Percentiles rank a stretch among this genome's conserved stretches.
These are phyloP conservation scores for Aspergillus heteromorphus DNA, from an alignment of 495 filamentous ascomycete genomes.

Conservation along the genomic window DNA sequence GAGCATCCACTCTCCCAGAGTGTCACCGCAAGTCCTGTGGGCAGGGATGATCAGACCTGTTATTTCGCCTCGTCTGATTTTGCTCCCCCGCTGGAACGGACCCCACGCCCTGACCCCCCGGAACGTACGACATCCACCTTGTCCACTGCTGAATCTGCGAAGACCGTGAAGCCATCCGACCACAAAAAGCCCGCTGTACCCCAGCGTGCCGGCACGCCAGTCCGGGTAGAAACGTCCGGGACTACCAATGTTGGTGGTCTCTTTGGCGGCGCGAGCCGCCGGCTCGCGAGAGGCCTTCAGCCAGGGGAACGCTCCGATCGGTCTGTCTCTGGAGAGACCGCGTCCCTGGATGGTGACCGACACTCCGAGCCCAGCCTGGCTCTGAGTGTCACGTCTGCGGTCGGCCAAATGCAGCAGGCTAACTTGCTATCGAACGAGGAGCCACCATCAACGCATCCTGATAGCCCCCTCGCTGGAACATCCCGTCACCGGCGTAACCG, in stretches of 20 bases:
- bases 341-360: slow-evolving; percentile 52
- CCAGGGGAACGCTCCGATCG: slow-evolving; percentile 46
- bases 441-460: slow-evolving; percentile 4
- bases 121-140: slow-evolving; percentile 52
- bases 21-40: slow-evolving; percentile 66
- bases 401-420: slow-evolving; percentile 55
- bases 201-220: slow-evolving; percentile 38
- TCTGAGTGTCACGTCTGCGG: slow-evolving; percentile 55
- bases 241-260: slow-evolving; percentile 49
- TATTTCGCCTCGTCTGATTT: slow-evolving; percentile 39
- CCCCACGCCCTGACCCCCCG: slow-evolving; percentile 38
- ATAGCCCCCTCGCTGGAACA: slow-evolving; percentile 14
- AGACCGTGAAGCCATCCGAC: slow-evolving; percentile 49
- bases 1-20: slow-evolving; percentile 85
- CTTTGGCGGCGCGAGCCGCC: slow-evolving; percentile 51
- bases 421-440: slow-evolving; percentile 37
- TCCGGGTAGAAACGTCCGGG: slow-evolving; percentile 43
- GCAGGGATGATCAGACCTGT: slow-evolving; percentile 35
- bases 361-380: slow-evolving; percentile 60
- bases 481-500: slow-evolving; percentile 32
- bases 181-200: slow-evolving; percentile 24
- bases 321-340: slow-evolving; percentile 52
- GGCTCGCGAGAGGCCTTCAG: slow-evolving; percentile 44
- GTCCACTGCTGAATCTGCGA: slow-evolving; percentile 57
- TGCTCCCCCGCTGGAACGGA: slow-evolving; percentile 32